phyloP scores from a whole-genome alignment of 768 basidiomycete species.

The Lactarius pseudohatsudake region DNA sequence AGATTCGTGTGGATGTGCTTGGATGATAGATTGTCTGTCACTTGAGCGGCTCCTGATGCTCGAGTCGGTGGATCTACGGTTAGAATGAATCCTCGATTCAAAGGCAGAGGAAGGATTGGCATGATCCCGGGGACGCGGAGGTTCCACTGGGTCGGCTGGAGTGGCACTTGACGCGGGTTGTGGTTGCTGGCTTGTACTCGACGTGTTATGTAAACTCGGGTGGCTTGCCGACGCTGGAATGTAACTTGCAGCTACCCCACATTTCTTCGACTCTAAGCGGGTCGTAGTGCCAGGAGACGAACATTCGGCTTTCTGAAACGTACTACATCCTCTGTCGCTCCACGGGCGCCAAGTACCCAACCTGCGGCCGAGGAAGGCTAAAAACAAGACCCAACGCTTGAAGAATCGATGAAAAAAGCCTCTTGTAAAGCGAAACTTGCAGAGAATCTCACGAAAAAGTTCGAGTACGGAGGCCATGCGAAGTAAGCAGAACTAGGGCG shows the following conservation, averaged over 20 bases:
- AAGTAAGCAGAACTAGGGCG: neutral
- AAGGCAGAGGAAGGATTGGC: neutral
- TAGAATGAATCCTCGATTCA: neutral
- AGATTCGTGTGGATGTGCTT: neutral
- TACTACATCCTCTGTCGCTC: neutral
- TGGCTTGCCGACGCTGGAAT: neutral
- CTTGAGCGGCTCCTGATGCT: conserved; percentile 4
- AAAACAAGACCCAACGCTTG: neutral
- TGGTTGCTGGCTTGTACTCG: neutral
- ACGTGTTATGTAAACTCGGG: neutral
- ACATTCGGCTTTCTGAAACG: neutral
- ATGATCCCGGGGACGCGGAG: too few species aligned
- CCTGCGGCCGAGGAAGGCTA: neutral
- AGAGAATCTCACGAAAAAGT: neutral
- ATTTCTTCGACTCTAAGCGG: neutral
- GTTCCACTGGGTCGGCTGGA: neutral
- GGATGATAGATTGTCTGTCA: conserved; percentile 10
- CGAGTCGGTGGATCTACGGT: conserved; percentile 4
- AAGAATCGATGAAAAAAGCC: neutral
- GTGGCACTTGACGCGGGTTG: neutral
- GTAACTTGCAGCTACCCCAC: neutral
- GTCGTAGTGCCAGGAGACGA: neutral
- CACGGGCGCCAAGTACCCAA: neutral
- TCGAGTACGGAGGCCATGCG: neutral
- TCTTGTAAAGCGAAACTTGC: neutral